Evolutionary conservation across 192 early-diverging fungal genomes (phyloP), one percentile per base, ranked within the genome.

Genomic region (Linnemannia elongata): DNA sequence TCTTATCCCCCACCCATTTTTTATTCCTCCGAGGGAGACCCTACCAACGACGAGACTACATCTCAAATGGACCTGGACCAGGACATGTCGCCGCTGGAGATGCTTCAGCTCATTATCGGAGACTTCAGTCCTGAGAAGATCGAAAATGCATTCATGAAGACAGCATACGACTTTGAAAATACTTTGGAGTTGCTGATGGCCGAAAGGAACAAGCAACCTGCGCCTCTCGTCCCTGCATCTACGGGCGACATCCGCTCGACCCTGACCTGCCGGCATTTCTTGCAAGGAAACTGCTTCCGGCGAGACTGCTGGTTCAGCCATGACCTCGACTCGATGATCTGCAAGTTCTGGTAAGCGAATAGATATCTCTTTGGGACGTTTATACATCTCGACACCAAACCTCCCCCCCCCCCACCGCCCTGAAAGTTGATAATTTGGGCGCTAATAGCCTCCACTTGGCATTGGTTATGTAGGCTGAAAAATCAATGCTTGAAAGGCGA

Each of bases 271-370:
- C 87, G 92, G 24, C 89, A 91, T 74, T 93, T 91, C 71, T 81
- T 93, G 63, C 90, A 89, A 66, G 92, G 90, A 10, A 90, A 90
- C 52, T 93, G 92, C 54, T 90, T 90, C 78, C 81, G 92, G 4
- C 89, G 90, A 70, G 92, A 93, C 78, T 93, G 92, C 52, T 90
- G 90, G 89, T 93, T 89, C 79, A 88, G 89, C 42, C 92, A 93
- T 79, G 92, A 93, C 72, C 54, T 91, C 52, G 87, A 91, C 41
- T 81, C 82, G 20, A 90, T 88, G 77, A 81, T 90, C n/a, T 93
- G 92, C 74, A 93, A 93, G 77, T 93, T 91, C 68, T 93, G 92
- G 92, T 93, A 89, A 89, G 88, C 38, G 27, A 15, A 38, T 15
- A 60, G 0, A 1, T 12, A 33, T 45, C 54, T 33, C 18, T 22